phyloP scores from a whole-genome alignment of 2,329 filamentous ascomycete species.

The Botryotinia narcissicola region DNA sequence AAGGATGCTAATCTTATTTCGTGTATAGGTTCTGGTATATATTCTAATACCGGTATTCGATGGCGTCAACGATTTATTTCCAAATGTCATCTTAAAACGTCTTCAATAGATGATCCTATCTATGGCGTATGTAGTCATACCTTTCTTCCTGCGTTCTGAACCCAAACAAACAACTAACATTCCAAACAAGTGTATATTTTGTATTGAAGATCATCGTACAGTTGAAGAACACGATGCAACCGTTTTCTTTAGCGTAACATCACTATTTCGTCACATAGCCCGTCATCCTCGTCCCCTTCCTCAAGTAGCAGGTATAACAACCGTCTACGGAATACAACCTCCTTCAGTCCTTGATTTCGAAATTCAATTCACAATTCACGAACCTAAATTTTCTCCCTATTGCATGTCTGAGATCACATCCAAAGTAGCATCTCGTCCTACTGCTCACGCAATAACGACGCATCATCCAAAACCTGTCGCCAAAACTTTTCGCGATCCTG shows the following conservation, averaged over 20 bases:
- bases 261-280: slow-evolving; percentile 36
- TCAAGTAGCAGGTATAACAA: slow-evolving; percentile 30
- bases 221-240: slow-evolving; percentile 39
- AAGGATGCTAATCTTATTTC: slow-evolving; percentile 1
- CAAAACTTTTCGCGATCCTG: slow-evolving; percentile 31
- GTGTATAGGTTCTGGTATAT: slow-evolving; percentile 33
- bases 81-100: slow-evolving; percentile 36
- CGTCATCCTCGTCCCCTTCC: slow-evolving; percentile 36
- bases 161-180: background rate
- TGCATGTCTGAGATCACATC: slow-evolving; percentile 31
- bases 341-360: slow-evolving; percentile 35
- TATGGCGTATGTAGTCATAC: slow-evolving; percentile 32
- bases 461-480: slow-evolving; percentile 32
- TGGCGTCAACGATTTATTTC: slow-evolving; percentile 37
- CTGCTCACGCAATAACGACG: slow-evolving; percentile 29
- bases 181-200: slow-evolving; percentile 35
- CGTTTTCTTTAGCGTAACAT: slow-evolving; percentile 36
- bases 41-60: slow-evolving; percentile 35
- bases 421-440: slow-evolving; percentile 32
- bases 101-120: slow-evolving; percentile 33
- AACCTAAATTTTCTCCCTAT: slow-evolving; percentile 26
- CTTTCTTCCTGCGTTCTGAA: background rate
- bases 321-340: slow-evolving; percentile 33
- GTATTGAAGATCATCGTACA: slow-evolving; percentile 35
- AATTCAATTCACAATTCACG: slow-evolving; percentile 32